Base-by-base conservation (phyloP, 176 grass and related monocot species). In the Neostapfia colusana region DNA sequence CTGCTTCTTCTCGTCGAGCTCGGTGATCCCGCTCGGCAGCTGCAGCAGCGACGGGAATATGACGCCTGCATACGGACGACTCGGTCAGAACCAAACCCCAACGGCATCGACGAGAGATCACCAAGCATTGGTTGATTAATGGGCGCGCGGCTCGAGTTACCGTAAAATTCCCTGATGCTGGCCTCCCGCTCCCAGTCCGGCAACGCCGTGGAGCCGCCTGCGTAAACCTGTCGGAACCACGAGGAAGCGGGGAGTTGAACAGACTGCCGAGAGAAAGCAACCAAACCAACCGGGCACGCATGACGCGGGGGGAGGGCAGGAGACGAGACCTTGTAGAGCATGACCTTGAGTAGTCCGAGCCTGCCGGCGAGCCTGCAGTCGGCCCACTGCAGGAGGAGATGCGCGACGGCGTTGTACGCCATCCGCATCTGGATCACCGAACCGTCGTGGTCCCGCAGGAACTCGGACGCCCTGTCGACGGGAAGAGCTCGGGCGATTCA, bases 361-460 rank as follows among this genome's bases (percentile, higher is more conserved):
- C 72, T 76, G 64, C 84, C 54, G 34, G 88, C 84, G 24, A 90
- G 88, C 72, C 69, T 67, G 71, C 88, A 90, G 66, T 90, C 88
- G 1, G 81, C 53, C 88, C 88, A 90, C 81, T 87, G 84, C 34
- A 90, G 31, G 50, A 90, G 81, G 51, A 87, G 84, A 71, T 86
- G 84, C 67, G 88, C 84, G 27, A 90, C 51, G 41, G 81, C 84
- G 72, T 84, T 90, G 65, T 87, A 90, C 17, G 88, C 84, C 80
- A 90, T 65, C 71, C 84, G 81, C 88, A 90, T 90, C 88, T 90
- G 88, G 31, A 90, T 79, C 26, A 86, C 61, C 4, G 88, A 82
- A 8, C 81, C 88, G 38, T 86, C 88, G 61, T 90, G 84, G 63
- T 86, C 88, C 11, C 81, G 58, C 67, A 84, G 43, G 51, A 87